Conservation (phyloP, 2,329 filamentous ascomycete genomes). For the Sclerotinia sclerotiorum region DNA sequence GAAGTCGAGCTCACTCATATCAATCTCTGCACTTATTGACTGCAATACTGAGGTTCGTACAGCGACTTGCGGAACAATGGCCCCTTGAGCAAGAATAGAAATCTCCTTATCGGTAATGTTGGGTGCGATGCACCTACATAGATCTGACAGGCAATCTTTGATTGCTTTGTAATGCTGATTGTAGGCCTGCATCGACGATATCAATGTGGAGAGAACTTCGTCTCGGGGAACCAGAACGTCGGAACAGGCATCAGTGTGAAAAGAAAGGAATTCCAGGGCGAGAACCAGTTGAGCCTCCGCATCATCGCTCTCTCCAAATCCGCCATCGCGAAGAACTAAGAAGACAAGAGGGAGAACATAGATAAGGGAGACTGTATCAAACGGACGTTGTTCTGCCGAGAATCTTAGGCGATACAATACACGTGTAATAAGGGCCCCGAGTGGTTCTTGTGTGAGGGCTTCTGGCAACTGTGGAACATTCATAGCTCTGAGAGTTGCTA, state of each 20-base stretch:
- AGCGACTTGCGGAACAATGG: conserved; percentile 73
- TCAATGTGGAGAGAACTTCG: conserved; percentile 69
- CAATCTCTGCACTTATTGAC: conserved; percentile 86
- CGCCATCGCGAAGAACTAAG: conserved; percentile 74
- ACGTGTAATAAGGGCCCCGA: conserved; percentile 81
- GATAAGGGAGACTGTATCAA: conserved; percentile 82
- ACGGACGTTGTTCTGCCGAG: conserved; percentile 87
- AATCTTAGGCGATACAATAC: conserved; percentile 89
- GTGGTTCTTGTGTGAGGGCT: conserved; percentile 72
- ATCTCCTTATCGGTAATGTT: conserved; percentile 77
- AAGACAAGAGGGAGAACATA: conserved; percentile 85
- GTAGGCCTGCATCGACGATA: conserved; percentile 82
- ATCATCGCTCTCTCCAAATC: conserved; percentile 75
- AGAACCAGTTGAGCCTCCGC: conserved; percentile 87
- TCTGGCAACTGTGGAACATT: conserved; percentile 71
- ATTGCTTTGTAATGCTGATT: conserved; percentile 92
- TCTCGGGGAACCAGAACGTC: conserved; percentile 75
- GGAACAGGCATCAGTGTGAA: conserved; percentile 78
- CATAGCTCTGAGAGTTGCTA: conserved; percentile 79
- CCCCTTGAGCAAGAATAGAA: conserved; percentile 70
- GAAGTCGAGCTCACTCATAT: conserved; percentile 82
- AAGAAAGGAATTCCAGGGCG: conserved; percentile 82
- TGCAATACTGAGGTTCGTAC: conserved; percentile 85
- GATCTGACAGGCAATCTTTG: conserved; percentile 86
- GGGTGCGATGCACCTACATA: conserved; percentile 79